Percentiles rank a stretch among this genome's conserved stretches.
These are phyloP conservation scores for Suillus hirtellus DNA, from an alignment of 768 basidiomycete genomes.

Conservation along the genomic window DNA sequence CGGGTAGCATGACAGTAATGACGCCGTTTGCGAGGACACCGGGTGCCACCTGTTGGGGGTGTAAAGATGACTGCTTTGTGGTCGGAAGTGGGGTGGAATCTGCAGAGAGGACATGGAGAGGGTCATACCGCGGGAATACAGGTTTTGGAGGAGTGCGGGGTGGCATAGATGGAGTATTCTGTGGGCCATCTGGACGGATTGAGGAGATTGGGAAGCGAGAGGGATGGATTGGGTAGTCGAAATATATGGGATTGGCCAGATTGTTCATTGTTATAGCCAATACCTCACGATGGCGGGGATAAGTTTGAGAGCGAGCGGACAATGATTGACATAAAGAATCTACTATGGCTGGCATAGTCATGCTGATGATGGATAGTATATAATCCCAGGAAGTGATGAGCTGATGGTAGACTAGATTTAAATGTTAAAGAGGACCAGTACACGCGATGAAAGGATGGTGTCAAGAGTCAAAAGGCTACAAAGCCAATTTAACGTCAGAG, in stretches of 20 bases:
- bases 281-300: not conserved
- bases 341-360: not conserved
- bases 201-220: slow-evolving; percentile 40
- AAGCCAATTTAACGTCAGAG: not conserved
- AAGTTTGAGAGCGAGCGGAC: not conserved
- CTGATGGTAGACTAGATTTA: slow-evolving; percentile 3
- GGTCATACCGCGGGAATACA: slow-evolving; percentile 34
- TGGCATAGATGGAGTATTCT: slow-evolving; percentile 19
- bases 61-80: slow-evolving; percentile 18
- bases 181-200: slow-evolving; percentile 35
- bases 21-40: slow-evolving; percentile 40
- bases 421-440: not conserved
- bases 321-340: not conserved
- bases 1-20: slow-evolving; percentile 48
- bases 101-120: slow-evolving; percentile 30
- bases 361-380: not conserved
- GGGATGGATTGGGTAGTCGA: slow-evolving; percentile 1
- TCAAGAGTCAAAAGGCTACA: not conserved
- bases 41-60: slow-evolving; percentile 32
- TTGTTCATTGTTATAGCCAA: slow-evolving; percentile 10
- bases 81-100: slow-evolving; percentile 21
- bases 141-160: slow-evolving; percentile 26
- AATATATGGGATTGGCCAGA: not conserved
- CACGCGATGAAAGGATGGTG: slow-evolving; percentile 7
- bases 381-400: not conserved